A percentile compares a stretch with the other conserved stretches of the same genome.
Evolutionary conservation across 2,329 filamentous ascomycete genomes (phyloP).

Genomic region (Hypoxylon sp.): DNA sequence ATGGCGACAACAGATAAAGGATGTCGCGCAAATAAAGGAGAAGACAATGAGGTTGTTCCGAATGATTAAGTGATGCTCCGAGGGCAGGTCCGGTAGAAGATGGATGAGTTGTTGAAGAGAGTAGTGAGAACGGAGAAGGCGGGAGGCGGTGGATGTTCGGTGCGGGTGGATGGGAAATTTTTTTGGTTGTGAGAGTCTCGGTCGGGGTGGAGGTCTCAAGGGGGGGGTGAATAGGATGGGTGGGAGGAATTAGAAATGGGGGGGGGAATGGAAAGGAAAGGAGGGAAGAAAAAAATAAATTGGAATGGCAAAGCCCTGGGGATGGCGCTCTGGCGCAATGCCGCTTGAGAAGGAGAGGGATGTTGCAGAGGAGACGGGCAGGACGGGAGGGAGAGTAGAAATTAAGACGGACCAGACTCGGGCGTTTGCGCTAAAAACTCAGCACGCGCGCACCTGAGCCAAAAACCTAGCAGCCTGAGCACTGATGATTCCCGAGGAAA

Average conservation of each 20-base stretch:
- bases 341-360: constrained; percentile 34
- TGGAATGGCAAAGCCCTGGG: constrained; percentile 21
- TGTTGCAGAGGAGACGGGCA: constrained; percentile 40
- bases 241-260: constrained; percentile 21
- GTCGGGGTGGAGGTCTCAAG: constrained; percentile 51
- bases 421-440: constrained; percentile 44
- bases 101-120: constrained; percentile 44
- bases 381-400: constrained; percentile 42
- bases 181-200: constrained; percentile 47
- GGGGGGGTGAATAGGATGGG: constrained; percentile 22
- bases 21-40: constrained; percentile 16
- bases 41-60: constrained; percentile 22
- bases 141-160: constrained; percentile 52
- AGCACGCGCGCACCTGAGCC: constrained; percentile 43
- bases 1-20: constrained; percentile 24
- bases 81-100: constrained; percentile 46
- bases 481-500: constrained; percentile 42
- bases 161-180: constrained; percentile 51
- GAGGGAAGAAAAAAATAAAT: constrained; percentile 17
- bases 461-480: constrained; percentile 26
- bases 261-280: constrained; percentile 12
- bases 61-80: constrained; percentile 41
- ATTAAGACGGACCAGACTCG: constrained; percentile 44
- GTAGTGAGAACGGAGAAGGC: constrained; percentile 49
- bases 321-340: constrained; percentile 42